Evolutionary conservation across 2,329 filamentous ascomycete genomes (phyloP).

Genomic region (Thielaviopsis populi): DNA sequence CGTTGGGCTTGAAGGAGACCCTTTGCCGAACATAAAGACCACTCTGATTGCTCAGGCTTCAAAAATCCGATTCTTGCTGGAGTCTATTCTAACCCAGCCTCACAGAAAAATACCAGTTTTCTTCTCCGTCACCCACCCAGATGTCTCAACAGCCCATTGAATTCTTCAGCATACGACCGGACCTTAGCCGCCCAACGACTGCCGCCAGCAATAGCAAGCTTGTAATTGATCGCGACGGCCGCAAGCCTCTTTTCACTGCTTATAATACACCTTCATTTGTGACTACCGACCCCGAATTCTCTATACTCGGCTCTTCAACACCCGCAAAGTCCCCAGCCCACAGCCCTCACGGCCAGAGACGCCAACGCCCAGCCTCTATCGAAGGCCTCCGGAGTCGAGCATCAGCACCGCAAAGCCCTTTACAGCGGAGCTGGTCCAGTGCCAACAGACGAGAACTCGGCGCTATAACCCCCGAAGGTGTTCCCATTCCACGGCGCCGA

Average conservation of each 20-base stretch:
- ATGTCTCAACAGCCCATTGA: slow-evolving; percentile 15
- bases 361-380: slow-evolving; percentile 18
- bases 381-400: slow-evolving; percentile 14
- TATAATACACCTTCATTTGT: slow-evolving; percentile 18
- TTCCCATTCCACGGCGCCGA: slow-evolving; percentile 16
- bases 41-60: not conserved
- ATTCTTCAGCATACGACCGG: slow-evolving; percentile 15
- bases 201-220: slow-evolving; percentile 21
- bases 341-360: slow-evolving; percentile 15
- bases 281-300: slow-evolving; percentile 7
- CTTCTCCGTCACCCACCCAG: not conserved
- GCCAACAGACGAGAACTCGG: slow-evolving; percentile 13
- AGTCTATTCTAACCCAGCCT: not conserved
- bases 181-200: slow-evolving; percentile 16
- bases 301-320: slow-evolving; percentile 18
- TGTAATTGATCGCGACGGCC: slow-evolving; percentile 28
- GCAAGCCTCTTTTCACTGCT: slow-evolving; percentile 28
- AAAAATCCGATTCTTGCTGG: not conserved
- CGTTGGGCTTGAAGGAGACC: too few species aligned
- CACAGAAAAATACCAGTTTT: not conserved
- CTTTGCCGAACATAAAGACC: not conserved
- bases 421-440: slow-evolving; percentile 15
- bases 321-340: slow-evolving; percentile 6
- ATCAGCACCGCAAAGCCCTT: slow-evolving; percentile 7
- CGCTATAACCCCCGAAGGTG: slow-evolving; percentile 14